Base-by-base conservation (phyloP, 2,329 filamentous ascomycete species). In the Ramularia collo-cygni region DNA sequence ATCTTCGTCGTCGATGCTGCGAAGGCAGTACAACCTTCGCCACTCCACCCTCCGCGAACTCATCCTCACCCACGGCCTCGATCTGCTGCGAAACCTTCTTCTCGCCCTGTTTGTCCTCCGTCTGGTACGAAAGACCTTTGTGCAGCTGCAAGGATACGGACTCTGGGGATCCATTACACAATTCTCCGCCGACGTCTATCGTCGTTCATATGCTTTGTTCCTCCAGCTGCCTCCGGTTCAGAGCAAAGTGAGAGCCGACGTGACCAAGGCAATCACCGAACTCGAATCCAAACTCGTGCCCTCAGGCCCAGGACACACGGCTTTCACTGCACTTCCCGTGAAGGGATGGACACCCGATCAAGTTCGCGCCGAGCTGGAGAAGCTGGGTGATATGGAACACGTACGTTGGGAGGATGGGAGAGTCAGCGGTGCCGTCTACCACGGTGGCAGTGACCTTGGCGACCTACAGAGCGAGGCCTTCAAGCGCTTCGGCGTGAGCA, bases 371-470 rank as follows among this genome's bases (percentile, higher is more conserved):
- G 90, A 95, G 70, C 75, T 98, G 46, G 77, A 81, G 44, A 77
- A 79, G 51, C 71, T 98, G 51, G 80, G 82, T 12, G 79, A 74
- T 35, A 85, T 98, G 84, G 83, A 95, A 56, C 92, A 96, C 65
- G 95, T 89, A 2, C 77, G 84, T 50, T 98, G 92, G 92, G 92
- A 98, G 66, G 90, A 96, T 63, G 92, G 92, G 7, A 82, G 79
- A 50, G 92, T 98, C 39, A 93, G 85, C 29, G 92, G 92, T 19
- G 90, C 92, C 18, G 92, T 98, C 24, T 98, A 98, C 61, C 90
- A 96, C 60, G 92, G 92, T 50, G 92, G 92, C 38, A 76, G 85
- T 28, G 81, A 83, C 31, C 68, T 98, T 53, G 67, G 92, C 45
- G 77, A 83, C 57, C 70, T 98, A 28, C 92, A 98, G 69, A 85